These are phyloP conservation scores for Marasmius oreades DNA, from an alignment of 1,284 basidiomycete genomes.

Conservation along the genomic window DNA sequence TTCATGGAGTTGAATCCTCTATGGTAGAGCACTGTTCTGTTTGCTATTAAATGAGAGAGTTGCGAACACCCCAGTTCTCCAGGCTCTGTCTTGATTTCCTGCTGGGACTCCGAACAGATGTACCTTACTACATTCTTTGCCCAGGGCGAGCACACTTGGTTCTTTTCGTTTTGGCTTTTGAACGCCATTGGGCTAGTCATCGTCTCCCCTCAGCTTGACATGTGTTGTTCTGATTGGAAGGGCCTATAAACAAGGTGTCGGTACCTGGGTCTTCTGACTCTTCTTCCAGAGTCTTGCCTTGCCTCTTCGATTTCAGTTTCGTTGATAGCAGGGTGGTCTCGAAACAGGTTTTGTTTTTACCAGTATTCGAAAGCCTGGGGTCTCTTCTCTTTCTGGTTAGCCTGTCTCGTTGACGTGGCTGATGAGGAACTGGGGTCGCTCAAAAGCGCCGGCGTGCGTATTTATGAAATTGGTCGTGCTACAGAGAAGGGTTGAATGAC, in stretches of 20 bases:
- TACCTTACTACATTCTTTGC: neutral
- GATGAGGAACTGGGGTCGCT: conserved; percentile 11
- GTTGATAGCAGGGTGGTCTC: conserved; percentile 1
- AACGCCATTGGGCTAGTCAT: neutral
- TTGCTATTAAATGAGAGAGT: conserved; percentile 11
- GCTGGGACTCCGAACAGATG: neutral
- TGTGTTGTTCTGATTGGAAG: neutral
- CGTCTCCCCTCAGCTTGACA: neutral
- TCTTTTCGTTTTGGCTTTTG: neutral
- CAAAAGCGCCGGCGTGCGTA: conserved; percentile 13
- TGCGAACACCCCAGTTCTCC: conserved; percentile 10
- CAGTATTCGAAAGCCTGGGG: conserved; percentile 14
- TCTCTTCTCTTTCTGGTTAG: conserved; percentile 10
- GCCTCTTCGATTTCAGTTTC: conserved; percentile 6
- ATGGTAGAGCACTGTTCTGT: conserved; percentile 3
- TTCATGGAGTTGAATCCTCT: conserved; percentile 1
- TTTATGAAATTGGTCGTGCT: conserved; percentile 11
- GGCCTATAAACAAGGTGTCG: conserved; percentile 10
- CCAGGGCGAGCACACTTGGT: conserved; percentile 3
- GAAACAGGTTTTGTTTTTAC: conserved; percentile 16
- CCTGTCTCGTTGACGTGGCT: conserved; percentile 2
- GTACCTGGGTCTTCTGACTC: conserved; percentile 11
- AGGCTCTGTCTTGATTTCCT: neutral
- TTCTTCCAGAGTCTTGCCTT: conserved; percentile 6
- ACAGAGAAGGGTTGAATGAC: conserved; percentile 5